Percentiles rank a stretch among this genome's conserved stretches.
phyloP scores from a whole-genome alignment of 2,329 filamentous ascomycete genomes.

The Colletotrichum noveboracense region DNA sequence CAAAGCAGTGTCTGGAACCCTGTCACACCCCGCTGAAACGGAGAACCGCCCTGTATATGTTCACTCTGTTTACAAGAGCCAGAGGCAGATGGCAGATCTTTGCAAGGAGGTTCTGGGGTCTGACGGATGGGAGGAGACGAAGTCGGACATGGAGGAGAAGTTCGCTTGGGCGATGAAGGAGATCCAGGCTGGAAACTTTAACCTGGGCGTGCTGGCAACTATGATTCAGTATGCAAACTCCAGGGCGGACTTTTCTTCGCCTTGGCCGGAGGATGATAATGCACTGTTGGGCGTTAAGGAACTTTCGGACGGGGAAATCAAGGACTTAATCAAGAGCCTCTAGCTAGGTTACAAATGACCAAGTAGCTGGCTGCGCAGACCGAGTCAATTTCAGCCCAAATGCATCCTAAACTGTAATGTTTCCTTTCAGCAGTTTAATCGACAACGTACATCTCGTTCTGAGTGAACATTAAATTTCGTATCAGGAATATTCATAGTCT shows the following conservation, averaged over 20 bases:
- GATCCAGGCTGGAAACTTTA: constrained; percentile 22
- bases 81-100: constrained; percentile 24
- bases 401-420: too few species aligned
- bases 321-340: constrained; percentile 16
- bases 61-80: constrained; percentile 24
- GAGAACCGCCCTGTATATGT: constrained; percentile 29
- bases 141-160: constrained; percentile 18
- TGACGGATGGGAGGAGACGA: constrained; percentile 18
- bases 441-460: too few species aligned
- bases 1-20: constrained; percentile 27
- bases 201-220: constrained; percentile 9
- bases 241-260: constrained; percentile 9
- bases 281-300: constrained; percentile 22
- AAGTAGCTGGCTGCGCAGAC: neutral
- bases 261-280: constrained; percentile 22
- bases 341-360: neutral
- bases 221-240: constrained; percentile 24
- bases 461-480: too few species aligned
- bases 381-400: neutral
- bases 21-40: constrained; percentile 29
- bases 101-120: constrained; percentile 22
- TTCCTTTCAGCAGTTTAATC: too few species aligned
- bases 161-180: constrained; percentile 17
- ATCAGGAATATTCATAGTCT: too few species aligned
- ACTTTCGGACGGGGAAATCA: constrained; percentile 22